Conservation (phyloP, 192 early-diverging fungal genomes). For the Backusella macrospora region DNA sequence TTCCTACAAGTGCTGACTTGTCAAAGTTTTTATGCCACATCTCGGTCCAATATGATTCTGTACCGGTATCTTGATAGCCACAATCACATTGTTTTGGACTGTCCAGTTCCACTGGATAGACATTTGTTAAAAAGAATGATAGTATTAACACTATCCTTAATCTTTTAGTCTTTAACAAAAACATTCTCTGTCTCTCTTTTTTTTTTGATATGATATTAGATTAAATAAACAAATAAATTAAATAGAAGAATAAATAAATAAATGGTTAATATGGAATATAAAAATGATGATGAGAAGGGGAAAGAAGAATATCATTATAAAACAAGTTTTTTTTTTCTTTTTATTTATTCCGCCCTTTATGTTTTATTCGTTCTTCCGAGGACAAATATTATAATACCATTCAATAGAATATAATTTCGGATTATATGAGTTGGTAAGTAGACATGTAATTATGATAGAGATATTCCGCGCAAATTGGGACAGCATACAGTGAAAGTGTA, state of each 20-base stretch:
- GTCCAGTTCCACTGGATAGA: neutral
- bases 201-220: too few relatives aligned
- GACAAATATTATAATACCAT: neutral
- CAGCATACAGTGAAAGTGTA: too few relatives aligned
- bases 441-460: neutral
- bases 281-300: neutral
- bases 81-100: slow-evolving; percentile 25
- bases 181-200: too few relatives aligned
- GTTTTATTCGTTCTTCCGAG: neutral
- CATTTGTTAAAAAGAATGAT: neutral
- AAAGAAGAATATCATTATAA: neutral
- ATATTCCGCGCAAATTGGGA: too few relatives aligned
- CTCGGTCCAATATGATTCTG: slow-evolving; percentile 17
- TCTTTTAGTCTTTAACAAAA: neutral
- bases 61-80: slow-evolving; percentile 17
- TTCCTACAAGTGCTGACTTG: slow-evolving; percentile 1
- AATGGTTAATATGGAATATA: neutral
- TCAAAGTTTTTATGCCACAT: slow-evolving; percentile 24
- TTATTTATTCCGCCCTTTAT: neutral
- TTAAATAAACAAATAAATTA: neutral
- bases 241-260: neutral
- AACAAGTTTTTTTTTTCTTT: neutral
- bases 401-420: neutral
- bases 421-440: neutral
- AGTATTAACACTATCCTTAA: neutral